Percentiles rank a stretch among this genome's conserved stretches.
Conservation (phyloP, 2,329 filamentous ascomycete genomes). For the Botrytis fragariae region DNA sequence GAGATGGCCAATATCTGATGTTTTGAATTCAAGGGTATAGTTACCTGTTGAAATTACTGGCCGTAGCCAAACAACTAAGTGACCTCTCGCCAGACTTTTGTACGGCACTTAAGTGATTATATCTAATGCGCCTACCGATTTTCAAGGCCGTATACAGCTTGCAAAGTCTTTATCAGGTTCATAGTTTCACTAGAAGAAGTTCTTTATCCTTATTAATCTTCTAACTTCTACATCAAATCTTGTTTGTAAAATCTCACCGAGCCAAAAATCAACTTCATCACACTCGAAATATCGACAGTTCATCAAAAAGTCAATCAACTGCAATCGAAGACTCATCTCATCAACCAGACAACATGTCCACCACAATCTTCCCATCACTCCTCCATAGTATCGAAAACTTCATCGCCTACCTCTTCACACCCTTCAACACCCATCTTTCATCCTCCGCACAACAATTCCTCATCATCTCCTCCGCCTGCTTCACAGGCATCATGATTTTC, state of each 20-base stretch:
- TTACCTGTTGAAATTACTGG: background rate
- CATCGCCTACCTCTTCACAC: background rate
- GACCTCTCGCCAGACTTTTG: background rate
- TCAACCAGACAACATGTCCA: background rate
- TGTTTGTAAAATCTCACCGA: background rate
- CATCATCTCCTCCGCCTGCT: background rate
- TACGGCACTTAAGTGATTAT: background rate
- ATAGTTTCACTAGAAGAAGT: background rate
- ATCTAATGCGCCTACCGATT: background rate
- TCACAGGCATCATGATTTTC: background rate
- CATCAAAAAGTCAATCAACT: background rate
- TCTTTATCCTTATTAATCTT: background rate
- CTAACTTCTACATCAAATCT: background rate
- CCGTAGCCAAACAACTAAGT: background rate
- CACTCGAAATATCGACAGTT: background rate
- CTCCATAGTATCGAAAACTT: background rate
- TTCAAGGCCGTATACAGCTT: background rate
- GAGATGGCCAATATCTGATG: background rate
- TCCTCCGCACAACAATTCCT: background rate
- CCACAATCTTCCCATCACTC: background rate
- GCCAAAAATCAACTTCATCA: background rate
- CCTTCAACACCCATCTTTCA: background rate
- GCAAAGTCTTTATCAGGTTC: background rate
- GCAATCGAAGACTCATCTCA: background rate
- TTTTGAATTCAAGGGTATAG: background rate